Evolutionary conservation across 306 rosid species (phyloP).

Genomic region (Coriaria nepalensis): DNA sequence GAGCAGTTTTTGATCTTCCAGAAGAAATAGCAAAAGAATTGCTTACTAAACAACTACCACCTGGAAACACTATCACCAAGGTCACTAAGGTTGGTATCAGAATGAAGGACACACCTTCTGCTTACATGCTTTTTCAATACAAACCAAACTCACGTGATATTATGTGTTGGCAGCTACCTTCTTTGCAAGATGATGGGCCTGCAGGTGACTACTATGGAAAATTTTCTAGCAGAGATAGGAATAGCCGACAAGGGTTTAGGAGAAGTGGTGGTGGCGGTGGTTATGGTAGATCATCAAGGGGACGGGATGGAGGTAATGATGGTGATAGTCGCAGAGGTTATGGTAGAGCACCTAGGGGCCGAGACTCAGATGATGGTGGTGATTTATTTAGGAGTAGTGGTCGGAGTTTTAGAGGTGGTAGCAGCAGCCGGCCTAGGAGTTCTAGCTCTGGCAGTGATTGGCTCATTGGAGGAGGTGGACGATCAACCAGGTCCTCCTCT

Average conservation of each 20-base stretch:
- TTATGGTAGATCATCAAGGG: constrained; percentile 34
- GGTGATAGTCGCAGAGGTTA: constrained; percentile 15
- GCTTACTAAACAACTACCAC: constrained; percentile 50
- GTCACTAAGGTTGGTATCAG: constrained; percentile 48
- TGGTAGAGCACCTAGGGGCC: constrained; percentile 16
- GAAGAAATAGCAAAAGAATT: constrained; percentile 88
- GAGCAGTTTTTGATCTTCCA: constrained; percentile 95
- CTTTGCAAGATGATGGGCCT: constrained; percentile 95
- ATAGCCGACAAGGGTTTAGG: constrained; percentile 30
- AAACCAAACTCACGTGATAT: not conserved
- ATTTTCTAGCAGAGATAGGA: constrained; percentile 55
- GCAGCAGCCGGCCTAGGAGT: constrained; percentile 43
- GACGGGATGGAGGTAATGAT: constrained; percentile 25
- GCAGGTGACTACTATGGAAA: constrained; percentile 67
- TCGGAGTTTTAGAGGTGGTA: constrained; percentile 26
- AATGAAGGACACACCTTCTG: constrained; percentile 8
- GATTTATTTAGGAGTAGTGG: constrained; percentile 21
- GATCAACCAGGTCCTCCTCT: constrained; percentile 59
- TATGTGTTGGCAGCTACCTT: constrained; percentile 60
- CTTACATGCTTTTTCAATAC: not conserved
- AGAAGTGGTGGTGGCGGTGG: constrained; percentile 36
- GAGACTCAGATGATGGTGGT: constrained; percentile 13
- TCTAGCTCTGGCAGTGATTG: constrained; percentile 58
- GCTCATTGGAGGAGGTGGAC: constrained; percentile 59
- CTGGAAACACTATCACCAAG: constrained; percentile 70